Base-by-base conservation (phyloP, 108 stramenopile genomes). In the Pelagomonas calceolata region DNA sequence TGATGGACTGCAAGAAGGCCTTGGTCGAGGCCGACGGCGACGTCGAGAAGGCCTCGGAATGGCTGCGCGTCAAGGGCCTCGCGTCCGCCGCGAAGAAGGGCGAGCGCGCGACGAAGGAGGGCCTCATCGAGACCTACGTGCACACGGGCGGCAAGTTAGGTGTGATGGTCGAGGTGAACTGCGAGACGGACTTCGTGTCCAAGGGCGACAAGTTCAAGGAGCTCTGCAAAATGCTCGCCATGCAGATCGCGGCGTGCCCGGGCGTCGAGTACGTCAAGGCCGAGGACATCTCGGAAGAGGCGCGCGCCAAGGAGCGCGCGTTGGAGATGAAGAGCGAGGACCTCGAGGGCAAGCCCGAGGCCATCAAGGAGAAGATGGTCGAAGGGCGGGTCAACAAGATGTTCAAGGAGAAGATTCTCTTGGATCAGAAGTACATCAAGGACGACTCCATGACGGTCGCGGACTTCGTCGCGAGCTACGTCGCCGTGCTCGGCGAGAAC, bases 1-100 rank as follows among this genome's bases (percentile, higher is more conserved):
- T 92, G 88, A 91, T 91, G 89, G 89, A 90, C 80, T 92, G 90
- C 78, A 91, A 91, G 74, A 91, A 88, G 82, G 85, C 84, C 33
- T 78, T 91, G 32, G 70, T 69, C 32, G 84, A 91, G 73, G 78
- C 80, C 36, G 84, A 91, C 63, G 90, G 92, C 46, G 90, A 92
- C 70, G 63, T 87, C 63, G 84, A 86, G 31, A 87, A 80, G 51
- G 51, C 51, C 21, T 60, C 51, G 51, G 89, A 89, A 21, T 83
- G 78, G 26, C 75, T 92, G 30, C 87, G 90, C 4, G 85, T 86
- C 71, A 86, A 83, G 77, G 92, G 92, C 44, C 80, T 86, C 36
- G 87, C 84, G 44, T 86, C 87, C 78, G 90, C 90, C 32, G 90
- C 87, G 69, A 91, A 90, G 81, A 91, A 92, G 83, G 86, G 85